Conservation (phyloP, 192 early-diverging fungal genomes). For the Coemansia sp. region DNA sequence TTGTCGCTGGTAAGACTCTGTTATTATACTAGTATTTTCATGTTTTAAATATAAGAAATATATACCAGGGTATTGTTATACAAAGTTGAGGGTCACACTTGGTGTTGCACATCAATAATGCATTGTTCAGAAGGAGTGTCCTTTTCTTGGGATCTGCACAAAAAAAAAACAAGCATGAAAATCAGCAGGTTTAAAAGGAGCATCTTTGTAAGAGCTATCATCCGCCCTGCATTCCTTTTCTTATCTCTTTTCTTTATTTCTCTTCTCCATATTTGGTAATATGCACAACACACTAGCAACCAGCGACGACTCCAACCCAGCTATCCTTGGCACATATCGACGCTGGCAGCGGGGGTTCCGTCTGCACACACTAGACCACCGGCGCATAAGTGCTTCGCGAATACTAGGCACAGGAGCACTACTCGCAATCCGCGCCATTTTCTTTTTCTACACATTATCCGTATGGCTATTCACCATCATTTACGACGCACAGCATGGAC, state of each 20-base stretch:
- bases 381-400: conserved; percentile 31
- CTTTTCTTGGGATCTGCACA: background rate
- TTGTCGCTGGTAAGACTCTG: no score
- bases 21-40: no score
- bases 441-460: conserved; percentile 34
- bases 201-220: background rate
- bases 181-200: conserved; percentile 2
- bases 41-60: background rate
- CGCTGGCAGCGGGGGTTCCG: conserved; percentile 21
- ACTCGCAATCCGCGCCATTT: conserved; percentile 12
- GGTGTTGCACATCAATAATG: background rate
- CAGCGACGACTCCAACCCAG: conserved; percentile 1
- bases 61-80: background rate
- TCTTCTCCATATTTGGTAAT: background rate
- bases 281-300: conserved; percentile 4
- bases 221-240: background rate
- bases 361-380: conserved; percentile 33
- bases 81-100: background rate
- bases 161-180: background rate
- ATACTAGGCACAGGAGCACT: conserved; percentile 17
- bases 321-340: background rate
- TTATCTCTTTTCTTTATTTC: background rate
- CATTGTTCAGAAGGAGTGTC: background rate
- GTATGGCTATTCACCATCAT: conserved; percentile 39
- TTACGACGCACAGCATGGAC: conserved; percentile 21